Conservation (phyloP, 2,329 filamentous ascomycete genomes). For the Calonectria pteridis region DNA sequence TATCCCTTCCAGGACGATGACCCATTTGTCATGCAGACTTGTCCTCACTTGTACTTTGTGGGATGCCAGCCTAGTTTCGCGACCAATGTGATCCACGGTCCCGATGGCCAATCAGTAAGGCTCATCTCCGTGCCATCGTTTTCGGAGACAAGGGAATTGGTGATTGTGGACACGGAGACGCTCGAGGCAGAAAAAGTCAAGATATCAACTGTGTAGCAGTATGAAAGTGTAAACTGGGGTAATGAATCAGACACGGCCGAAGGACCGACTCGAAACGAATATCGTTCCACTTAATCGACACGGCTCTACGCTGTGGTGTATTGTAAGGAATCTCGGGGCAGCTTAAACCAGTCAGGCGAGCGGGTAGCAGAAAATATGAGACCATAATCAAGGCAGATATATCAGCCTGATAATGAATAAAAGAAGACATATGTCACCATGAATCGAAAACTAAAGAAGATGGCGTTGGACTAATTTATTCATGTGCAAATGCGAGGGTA, state of each 20-base stretch:
- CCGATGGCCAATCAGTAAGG: slow-evolving; percentile 77
- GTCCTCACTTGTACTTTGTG: slow-evolving; percentile 92
- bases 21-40: slow-evolving; percentile 86
- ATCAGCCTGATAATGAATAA: not conserved
- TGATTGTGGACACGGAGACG: slow-evolving; percentile 88
- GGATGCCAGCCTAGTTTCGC: slow-evolving; percentile 87
- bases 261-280: not conserved
- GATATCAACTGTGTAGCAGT: slow-evolving; percentile 52
- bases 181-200: slow-evolving; percentile 81
- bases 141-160: slow-evolving; percentile 79
- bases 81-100: slow-evolving; percentile 76
- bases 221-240: not conserved
- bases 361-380: not conserved
- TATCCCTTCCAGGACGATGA: slow-evolving; percentile 97
- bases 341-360: not conserved
- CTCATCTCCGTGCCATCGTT: slow-evolving; percentile 90
- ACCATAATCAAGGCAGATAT: not conserved
- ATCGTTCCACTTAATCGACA: not conserved
- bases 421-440: not conserved
- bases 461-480: not conserved
- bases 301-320: not conserved
- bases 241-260: not conserved
- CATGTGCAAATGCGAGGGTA: not conserved
- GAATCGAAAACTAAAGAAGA: not conserved
- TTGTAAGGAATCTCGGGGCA: not conserved